Evolutionary conservation across 2,329 filamentous ascomycete species (phyloP), one percentile per base, ranked within the genome.

Genomic region (Grosmannia penicillata): DNA sequence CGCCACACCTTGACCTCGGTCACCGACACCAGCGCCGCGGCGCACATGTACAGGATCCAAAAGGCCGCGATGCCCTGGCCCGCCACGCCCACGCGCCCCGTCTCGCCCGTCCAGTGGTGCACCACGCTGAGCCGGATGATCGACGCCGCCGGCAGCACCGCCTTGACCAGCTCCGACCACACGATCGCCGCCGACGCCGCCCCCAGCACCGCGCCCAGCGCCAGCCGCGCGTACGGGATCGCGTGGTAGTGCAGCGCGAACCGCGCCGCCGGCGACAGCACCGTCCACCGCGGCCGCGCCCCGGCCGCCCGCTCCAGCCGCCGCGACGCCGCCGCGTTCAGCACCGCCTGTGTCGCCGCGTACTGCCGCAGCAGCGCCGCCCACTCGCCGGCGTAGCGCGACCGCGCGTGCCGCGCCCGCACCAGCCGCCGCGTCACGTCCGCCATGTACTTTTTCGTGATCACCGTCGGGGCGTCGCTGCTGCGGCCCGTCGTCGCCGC

Each of bases 1-100:
- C 91, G 82, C 91, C 91, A 98, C n/a, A 95, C 86, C 52, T 91
- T 93, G 49, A 94, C 84, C 53, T 94, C 85, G 13, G 80, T 85
- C 52, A 98, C 78, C 8, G 86, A 87, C 41, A 76, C 82, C 36
- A 96, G 72, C 6, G 91, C 85, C 33, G 86, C 86, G 13, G 82
- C 69, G 56, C 83, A 93, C 91, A 98, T 98, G 64, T 98, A 98
- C 41, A 87, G 68, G 43, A 98, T 78, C 91, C 91, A 98, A 13
- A 75, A 63, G 3, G 85, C 78, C 1, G 89, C 82, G 35, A 89
- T 79, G 32, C 86, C 56, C 55, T 98, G 91, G 5, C 86, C 85
- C 3, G 78, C 80, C 48, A 96, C 86, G 15, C 84, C 84, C 44
- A 96, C 78, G 40, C 82, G 76, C 21, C 78, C 79, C 40, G 75